Conservation (phyloP, 768 basidiomycete species). For the Mycena metata region DNA sequence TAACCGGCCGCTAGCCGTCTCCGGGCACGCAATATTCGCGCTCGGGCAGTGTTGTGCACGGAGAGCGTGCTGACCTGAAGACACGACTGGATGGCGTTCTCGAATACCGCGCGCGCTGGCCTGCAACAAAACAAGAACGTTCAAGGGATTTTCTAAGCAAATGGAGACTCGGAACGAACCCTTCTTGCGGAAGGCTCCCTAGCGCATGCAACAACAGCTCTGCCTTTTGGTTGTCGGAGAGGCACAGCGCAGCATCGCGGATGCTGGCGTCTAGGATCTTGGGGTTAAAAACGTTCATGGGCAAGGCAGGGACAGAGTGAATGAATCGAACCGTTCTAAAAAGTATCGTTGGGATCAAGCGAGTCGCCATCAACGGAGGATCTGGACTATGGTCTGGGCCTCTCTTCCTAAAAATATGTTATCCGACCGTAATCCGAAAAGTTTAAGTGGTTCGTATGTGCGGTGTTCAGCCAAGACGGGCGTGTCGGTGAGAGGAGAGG, state of each 20-base stretch:
- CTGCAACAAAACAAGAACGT: constrained; percentile 42
- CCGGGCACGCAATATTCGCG: constrained; percentile 76
- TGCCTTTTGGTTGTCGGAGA: constrained; percentile 76
- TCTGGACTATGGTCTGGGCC: not conserved
- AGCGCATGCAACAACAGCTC: constrained; percentile 85
- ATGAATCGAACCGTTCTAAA: not conserved
- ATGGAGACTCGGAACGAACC: constrained; percentile 56
- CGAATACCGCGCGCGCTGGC: constrained; percentile 72
- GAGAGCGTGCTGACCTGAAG: constrained; percentile 68
- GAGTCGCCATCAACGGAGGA: not conserved
- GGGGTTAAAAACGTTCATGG: constrained; percentile 79
- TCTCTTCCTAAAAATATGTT: too few relatives aligned
- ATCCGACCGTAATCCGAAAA: too few relatives aligned
- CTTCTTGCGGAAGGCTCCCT: constrained; percentile 80
- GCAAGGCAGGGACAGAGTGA: not conserved
- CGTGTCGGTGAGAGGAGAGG: too few relatives aligned
- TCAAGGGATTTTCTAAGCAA: constrained; percentile 10
- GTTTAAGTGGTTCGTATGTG: too few relatives aligned
- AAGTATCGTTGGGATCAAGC: not conserved
- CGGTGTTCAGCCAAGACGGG: too few relatives aligned
- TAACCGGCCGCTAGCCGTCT: constrained; percentile 72
- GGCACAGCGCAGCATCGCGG: constrained; percentile 70
- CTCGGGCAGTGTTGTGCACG: constrained; percentile 66
- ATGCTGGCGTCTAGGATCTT: constrained; percentile 84
- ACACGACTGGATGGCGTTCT: constrained; percentile 82